Conservation (phyloP, 2,329 filamentous ascomycete species). For the Thielaviopsis punctulata region DNA sequence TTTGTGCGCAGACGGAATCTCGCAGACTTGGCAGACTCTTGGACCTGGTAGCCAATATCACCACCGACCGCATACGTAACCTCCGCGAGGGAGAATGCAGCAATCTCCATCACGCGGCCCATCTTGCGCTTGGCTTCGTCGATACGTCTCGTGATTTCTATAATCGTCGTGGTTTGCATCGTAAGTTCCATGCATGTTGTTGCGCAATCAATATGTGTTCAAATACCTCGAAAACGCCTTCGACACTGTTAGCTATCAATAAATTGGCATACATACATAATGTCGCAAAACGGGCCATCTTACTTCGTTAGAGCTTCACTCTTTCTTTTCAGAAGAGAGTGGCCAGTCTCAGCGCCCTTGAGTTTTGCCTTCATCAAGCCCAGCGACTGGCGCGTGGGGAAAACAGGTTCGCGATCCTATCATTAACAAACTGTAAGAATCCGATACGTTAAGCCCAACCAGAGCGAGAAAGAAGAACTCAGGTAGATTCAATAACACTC, state of each 20-base stretch:
- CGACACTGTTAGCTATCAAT: background rate
- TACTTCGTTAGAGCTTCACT: constrained; percentile 97
- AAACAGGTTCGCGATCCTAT: constrained; percentile 87
- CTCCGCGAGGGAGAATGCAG: constrained; percentile 90
- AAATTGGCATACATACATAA: background rate
- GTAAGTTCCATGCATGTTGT: background rate
- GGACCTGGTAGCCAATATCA: constrained; percentile 91
- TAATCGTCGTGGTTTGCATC: constrained; percentile 2
- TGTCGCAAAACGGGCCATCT: constrained; percentile 16
- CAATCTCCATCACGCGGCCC: constrained; percentile 98
- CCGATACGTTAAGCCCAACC: background rate
- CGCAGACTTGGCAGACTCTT: constrained; percentile 85
- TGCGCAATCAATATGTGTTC: background rate
- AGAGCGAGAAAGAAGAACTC: background rate
- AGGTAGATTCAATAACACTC: constrained; percentile 13
- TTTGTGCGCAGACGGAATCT: constrained; percentile 86
- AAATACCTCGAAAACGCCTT: constrained; percentile 70
- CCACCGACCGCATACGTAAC: constrained; percentile 94
- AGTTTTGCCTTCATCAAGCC: constrained; percentile 96
- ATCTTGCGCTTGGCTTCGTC: constrained; percentile 99
- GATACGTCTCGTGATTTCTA: constrained; percentile 90
- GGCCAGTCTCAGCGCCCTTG: constrained; percentile 79
- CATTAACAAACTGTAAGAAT: background rate
- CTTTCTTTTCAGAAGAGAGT: constrained; percentile 92
- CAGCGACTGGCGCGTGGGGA: constrained; percentile 92